A percentile compares a stretch with the other conserved stretches of the same genome.
Evolutionary conservation across 805 yeast genomes (phyloP).

Genomic region (Brettanomyces anomalus): DNA sequence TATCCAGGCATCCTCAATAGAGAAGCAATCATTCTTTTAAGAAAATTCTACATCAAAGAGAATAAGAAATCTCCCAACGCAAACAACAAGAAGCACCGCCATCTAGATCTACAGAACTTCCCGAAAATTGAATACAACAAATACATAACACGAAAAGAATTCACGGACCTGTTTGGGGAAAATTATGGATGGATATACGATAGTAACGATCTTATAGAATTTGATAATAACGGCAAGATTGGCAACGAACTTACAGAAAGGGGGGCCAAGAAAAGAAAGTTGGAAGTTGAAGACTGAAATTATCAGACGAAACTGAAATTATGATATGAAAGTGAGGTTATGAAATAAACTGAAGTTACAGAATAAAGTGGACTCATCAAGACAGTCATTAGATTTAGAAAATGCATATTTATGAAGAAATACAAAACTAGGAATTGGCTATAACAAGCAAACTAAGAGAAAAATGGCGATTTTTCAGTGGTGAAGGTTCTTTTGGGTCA

Average conservation of each 20-base stretch:
- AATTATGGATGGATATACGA: conserved; percentile 21
- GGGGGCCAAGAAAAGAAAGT: not conserved
- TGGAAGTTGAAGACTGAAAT: too few relatives aligned
- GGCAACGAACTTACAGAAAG: not conserved
- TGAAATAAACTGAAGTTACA: too few relatives aligned
- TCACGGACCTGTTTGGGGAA: conserved; percentile 40
- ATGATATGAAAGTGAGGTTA: too few relatives aligned
- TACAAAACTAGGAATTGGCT: too few relatives aligned
- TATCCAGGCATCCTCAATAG: conserved; percentile 73
- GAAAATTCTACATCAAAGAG: conserved; percentile 79
- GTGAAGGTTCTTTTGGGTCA: too few relatives aligned
- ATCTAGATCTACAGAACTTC: conserved; percentile 43
- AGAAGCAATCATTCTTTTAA: conserved; percentile 73
- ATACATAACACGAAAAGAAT: conserved; percentile 44
- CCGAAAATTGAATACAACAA: conserved; percentile 51
- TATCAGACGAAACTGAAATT: too few relatives aligned
- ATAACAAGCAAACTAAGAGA: too few relatives aligned
- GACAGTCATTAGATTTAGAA: too few relatives aligned
- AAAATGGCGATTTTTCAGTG: too few relatives aligned
- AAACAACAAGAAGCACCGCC: conserved; percentile 61
- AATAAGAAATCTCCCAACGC: conserved; percentile 82
- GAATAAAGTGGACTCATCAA: too few relatives aligned
- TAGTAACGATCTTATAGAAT: conserved; percentile 17
- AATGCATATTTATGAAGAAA: too few relatives aligned
- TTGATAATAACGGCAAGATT: conserved; percentile 7